Base-by-base conservation (phyloP, 179 eudicot genomes). In the Drosera spatulata region DNA sequence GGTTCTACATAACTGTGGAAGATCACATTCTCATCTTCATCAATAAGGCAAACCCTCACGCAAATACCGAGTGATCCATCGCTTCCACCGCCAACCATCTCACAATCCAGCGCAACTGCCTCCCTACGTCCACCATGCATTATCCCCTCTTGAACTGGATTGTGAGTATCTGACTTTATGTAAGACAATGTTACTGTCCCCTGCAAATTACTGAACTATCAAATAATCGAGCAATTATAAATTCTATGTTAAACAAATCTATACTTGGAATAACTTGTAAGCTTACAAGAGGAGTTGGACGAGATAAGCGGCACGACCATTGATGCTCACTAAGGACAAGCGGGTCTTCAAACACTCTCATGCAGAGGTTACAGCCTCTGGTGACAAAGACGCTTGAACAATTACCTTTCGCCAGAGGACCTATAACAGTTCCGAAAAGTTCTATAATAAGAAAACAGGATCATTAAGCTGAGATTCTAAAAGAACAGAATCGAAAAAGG, bases 71-170 rank as follows among this genome's bases (percentile, higher is more conserved):
- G 81, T 42, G 83, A 69, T 46, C 90, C 85, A 78, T 83, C 87
- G 53, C 73, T 79, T 50, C 93, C 96, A 63, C 96, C 94, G 56
- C 96, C 96, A 69, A 86, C 94, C 89, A 85, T 83, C 78, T 81
- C 85, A 72, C 96, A 88, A 62, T 80, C 94, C 50, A 88, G 8
- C 4, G 96, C 95, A 61, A 88, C 72, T 53, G 82, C 86, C 66
- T 77, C 68, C 13, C 41, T 74, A 59, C 52, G 39, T 45, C 62
- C 64, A 12, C 50, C 61, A 53, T 37, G 46, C 61, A 37, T 41
- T 46, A 47, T 14, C 44, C 61, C 60, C 46, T 50, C 57, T 49
- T 14, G 43, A 55, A 65, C 51, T 52, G 73, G 58, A 57, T 33
- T 48, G 40, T 70, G 60, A 52, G 64, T 55, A 63, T 64, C 59